Evolutionary conservation across 1,284 basidiomycete genomes (phyloP).

Genomic region (Fomitopsis pinicola): DNA sequence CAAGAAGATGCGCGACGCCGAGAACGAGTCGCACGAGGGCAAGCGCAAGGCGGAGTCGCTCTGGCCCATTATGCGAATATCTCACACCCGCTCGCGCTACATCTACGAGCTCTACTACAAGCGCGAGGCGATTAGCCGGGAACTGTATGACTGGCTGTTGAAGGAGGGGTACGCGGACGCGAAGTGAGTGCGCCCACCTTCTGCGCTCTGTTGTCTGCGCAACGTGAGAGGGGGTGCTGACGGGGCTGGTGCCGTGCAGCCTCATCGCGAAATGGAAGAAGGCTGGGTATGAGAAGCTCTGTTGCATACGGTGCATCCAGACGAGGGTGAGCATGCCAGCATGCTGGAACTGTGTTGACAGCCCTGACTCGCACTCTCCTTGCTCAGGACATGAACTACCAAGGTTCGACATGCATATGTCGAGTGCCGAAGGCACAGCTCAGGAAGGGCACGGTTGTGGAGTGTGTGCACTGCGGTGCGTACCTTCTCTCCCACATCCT

Average conservation of each 20-base stretch:
- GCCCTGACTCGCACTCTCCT: slow-evolving; percentile 1
- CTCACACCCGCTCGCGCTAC: slow-evolving; percentile 92
- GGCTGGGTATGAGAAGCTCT: slow-evolving; percentile 96
- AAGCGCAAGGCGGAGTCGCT: slow-evolving; percentile 95
- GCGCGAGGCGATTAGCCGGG: slow-evolving; percentile 89
- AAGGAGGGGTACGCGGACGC: slow-evolving; percentile 98
- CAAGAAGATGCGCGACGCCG: slow-evolving; percentile 96
- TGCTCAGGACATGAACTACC: slow-evolving; percentile 94
- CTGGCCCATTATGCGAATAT: slow-evolving; percentile 99
- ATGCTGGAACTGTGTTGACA: not conserved
- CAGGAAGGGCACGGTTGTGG: slow-evolving; percentile 89
- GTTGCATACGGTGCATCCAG: slow-evolving; percentile 96
- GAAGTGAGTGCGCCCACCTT: slow-evolving; percentile 62
- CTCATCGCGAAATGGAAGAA: slow-evolving; percentile 99
- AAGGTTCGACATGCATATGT: slow-evolving; percentile 99
- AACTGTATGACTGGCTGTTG: slow-evolving; percentile 97
- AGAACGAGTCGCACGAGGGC: slow-evolving; percentile 96
- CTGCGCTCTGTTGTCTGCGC: not conserved
- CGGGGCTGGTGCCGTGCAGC: slow-evolving; percentile 37
- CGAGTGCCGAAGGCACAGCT: slow-evolving; percentile 94
- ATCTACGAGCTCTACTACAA: slow-evolving; percentile 99
- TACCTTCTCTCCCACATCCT: slow-evolving; percentile 15
- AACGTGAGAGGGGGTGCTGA: not conserved
- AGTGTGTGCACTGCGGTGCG: slow-evolving; percentile 96
- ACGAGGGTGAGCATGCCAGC: slow-evolving; percentile 58